Conservation (phyloP, 2,329 filamentous ascomycete species). For the Diaporthe vaccinii region DNA sequence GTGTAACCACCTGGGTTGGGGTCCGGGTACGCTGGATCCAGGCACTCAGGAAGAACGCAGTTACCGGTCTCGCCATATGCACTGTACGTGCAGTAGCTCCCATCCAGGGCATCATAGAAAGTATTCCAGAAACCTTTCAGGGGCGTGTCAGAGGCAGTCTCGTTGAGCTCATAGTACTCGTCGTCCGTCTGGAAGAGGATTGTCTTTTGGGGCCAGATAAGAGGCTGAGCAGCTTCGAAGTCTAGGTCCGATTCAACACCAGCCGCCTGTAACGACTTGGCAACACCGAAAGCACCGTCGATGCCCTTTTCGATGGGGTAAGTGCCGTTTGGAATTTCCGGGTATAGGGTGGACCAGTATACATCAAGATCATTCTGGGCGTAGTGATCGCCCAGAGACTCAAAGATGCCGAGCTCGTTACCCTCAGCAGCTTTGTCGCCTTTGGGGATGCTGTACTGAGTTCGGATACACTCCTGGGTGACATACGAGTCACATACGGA, state of each 20-base stretch:
- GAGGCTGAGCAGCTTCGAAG: slow-evolving; percentile 60
- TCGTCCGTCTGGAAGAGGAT: slow-evolving; percentile 51
- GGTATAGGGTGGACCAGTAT: slow-evolving; percentile 41
- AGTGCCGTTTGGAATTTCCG: slow-evolving; percentile 47
- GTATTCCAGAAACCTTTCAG: slow-evolving; percentile 52
- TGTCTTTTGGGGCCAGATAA: slow-evolving; percentile 64
- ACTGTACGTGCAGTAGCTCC: slow-evolving; percentile 55
- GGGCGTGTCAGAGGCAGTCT: slow-evolving; percentile 33
- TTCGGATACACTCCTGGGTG: slow-evolving; percentile 41
- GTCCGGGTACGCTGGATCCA: slow-evolving; percentile 65
- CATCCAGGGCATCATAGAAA: slow-evolving; percentile 66
- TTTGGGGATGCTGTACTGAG: slow-evolving; percentile 41
- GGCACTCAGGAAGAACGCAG: slow-evolving; percentile 49
- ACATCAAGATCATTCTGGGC: slow-evolving; percentile 40
- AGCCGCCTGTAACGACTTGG: slow-evolving; percentile 28
- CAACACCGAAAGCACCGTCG: slow-evolving; percentile 46
- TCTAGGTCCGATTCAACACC: slow-evolving; percentile 60
- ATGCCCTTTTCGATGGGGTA: slow-evolving; percentile 46
- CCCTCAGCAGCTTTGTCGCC: slow-evolving; percentile 38
- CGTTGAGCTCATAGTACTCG: slow-evolving; percentile 47
- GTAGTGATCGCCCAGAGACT: slow-evolving; percentile 40
- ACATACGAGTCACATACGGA: slow-evolving; percentile 40
- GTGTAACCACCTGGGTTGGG: slow-evolving; percentile 63
- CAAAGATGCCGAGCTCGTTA: slow-evolving; percentile 42
- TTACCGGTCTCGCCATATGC: slow-evolving; percentile 63